phyloP scores from a whole-genome alignment of 2,329 filamentous ascomycete genomes.

The Calonectria hongkongensis region DNA sequence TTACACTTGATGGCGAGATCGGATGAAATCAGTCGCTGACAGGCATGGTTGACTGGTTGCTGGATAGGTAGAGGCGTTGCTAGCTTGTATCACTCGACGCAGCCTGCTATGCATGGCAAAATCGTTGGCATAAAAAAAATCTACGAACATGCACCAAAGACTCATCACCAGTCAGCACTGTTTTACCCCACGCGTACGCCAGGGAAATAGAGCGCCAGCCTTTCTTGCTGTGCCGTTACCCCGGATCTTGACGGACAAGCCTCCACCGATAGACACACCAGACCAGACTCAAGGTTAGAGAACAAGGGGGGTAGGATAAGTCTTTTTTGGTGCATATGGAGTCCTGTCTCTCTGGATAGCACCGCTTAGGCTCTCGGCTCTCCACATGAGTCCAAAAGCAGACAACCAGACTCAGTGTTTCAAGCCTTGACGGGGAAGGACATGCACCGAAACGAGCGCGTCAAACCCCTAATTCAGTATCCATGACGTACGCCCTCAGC shows the following conservation, averaged over 20 bases:
- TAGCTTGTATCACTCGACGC: neutral
- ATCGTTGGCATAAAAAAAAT: neutral
- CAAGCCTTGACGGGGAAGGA: slow-evolving; percentile 11
- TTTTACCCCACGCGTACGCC: slow-evolving; percentile 34
- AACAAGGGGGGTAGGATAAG: slow-evolving; percentile 21
- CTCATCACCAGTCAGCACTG: slow-evolving; percentile 1
- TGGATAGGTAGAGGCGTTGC: neutral
- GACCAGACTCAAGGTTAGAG: slow-evolving; percentile 15
- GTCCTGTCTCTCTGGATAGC: slow-evolving; percentile 19
- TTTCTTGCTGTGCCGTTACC: slow-evolving; percentile 37
- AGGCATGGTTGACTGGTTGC: too few relatives aligned
- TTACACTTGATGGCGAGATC: neutral
- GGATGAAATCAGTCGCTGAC: neutral
- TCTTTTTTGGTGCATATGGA: slow-evolving; percentile 19
- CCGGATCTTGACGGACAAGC: slow-evolving; percentile 35
- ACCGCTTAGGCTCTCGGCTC: slow-evolving; percentile 18
- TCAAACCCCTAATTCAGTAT: neutral
- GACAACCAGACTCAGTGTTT: neutral
- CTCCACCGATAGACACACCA: slow-evolving; percentile 38
- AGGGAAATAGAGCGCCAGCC: slow-evolving; percentile 35
- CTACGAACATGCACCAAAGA: neutral
- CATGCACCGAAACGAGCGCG: neutral
- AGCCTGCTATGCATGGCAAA: neutral
- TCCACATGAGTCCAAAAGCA: slow-evolving; percentile 26
- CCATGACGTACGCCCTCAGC: slow-evolving; percentile 4